Base-by-base conservation (phyloP, 208 protist species). In the Polymyxa betae region DNA sequence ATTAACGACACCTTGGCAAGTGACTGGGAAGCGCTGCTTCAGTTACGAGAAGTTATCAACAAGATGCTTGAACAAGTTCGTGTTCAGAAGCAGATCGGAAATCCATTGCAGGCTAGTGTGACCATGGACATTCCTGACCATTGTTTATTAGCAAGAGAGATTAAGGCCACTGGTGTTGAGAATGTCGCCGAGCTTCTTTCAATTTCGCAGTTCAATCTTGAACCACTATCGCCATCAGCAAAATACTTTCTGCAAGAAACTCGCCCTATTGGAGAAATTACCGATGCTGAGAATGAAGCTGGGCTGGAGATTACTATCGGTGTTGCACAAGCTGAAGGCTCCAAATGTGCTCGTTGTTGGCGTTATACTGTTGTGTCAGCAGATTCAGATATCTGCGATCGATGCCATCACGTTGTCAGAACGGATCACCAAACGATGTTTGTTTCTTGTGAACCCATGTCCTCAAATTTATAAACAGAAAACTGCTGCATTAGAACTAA, bases 51-150 rank as follows among this genome's bases (percentile, higher is more conserved):
- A 5, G n/a, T 43, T 12, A 16, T 82, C 72, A 82, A 82, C 72
- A 82, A 82, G 72, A 82, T 82, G 72, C n/a, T 82, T 12, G 72
- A 82, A 82, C 5, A 5, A 5, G n/a, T 82, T 16, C 72, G 72
- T 20, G n/a, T 38, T 82, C 72, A 43, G 35, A 35, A 43, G 12
- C 35, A 38, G 12, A 43, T 82, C 12, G 40, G 35, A 5, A 82
- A 82, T 43, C 12, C 72, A n/a, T n/a, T 82, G n/a, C n/a, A 82
- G n/a, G n/a, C 35, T n/a, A 5, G 35, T 38, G 16, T 82, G 16
- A n/a, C n/a, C n/a, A 82, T 82, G 16, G 72, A 43, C 12, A 82
- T 82, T 20, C 72, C 5, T 5, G 72, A 35, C 35, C 12, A 5
- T 12, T 12, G 35, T 38, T 20, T 82, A 45, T 43, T n/a, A 38